A percentile compares a stretch with the other conserved stretches of the same genome.
phyloP scores from a whole-genome alignment of 148 eudicot genomes.

The Chenopodium berlandieri region DNA sequence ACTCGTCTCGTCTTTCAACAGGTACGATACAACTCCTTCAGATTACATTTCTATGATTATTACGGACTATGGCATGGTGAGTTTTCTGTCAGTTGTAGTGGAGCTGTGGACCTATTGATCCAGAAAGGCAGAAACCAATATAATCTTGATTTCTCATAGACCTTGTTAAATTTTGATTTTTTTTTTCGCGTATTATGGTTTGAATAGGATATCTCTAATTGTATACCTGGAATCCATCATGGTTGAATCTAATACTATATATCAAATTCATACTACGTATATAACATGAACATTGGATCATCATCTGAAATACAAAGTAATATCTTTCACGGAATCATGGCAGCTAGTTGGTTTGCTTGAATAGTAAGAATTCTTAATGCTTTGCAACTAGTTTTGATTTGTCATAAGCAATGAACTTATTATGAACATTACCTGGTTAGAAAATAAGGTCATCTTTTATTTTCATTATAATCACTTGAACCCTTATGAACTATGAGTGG shows the following conservation, averaged over 20 bases:
- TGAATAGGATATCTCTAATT: not conserved
- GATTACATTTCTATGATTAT: slow-evolving; percentile 96
- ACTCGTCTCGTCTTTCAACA: slow-evolving; percentile 26
- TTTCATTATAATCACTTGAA: not conserved
- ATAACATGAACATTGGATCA: not conserved
- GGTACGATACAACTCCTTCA: slow-evolving; percentile 94
- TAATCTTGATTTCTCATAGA: not conserved
- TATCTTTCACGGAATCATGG: not conserved
- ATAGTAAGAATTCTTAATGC: no score
- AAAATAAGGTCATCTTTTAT: not conserved
- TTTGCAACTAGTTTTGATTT: no score
- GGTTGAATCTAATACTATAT: not conserved
- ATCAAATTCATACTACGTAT: not conserved
- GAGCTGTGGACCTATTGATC: no score
- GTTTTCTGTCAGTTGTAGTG: slow-evolving; percentile 21
- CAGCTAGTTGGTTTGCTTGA: not conserved
- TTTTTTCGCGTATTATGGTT: not conserved
- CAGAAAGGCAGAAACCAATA: not conserved
- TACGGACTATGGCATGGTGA: slow-evolving; percentile 96
- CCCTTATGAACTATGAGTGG: not conserved
- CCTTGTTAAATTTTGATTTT: not conserved
- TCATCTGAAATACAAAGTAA: not conserved
- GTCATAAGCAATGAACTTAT: not conserved
- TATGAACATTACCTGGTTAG: not conserved
- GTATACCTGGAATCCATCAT: not conserved